Base-by-base conservation (phyloP, 1,284 basidiomycete species). In the Cutaneotrichosporon arboriforme region DNA sequence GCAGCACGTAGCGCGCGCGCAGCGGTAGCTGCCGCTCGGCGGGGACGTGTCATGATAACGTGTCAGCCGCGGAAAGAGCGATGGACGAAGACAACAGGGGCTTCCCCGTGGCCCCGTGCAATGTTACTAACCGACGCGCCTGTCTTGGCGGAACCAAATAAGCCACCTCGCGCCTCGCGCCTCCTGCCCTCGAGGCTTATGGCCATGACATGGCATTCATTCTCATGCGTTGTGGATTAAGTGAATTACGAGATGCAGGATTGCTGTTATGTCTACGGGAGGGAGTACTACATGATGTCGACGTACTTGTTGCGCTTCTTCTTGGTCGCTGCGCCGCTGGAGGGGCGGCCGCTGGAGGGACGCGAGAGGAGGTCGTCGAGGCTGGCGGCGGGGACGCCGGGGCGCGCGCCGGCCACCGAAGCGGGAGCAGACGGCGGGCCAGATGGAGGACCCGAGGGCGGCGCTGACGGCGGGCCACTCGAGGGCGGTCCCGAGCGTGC, bases 281-380 rank as follows among this genome's bases (percentile, higher is more conserved):
- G 10, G 7, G 26, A 31, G 7, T 31, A 31, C 51, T 72, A 66
- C 49, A 74, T 66, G 17, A 76, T 68, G 54, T 73, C 73, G 14
- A 93, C 89, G 68, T 93, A 93, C 59, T 87, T 83, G 72, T 79
- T 88, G 60, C 83, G 84, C 59, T 86, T 84, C 76, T 88, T 90
- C 60, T 86, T 84, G 74, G 87, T 90, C 14, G 64, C 60, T 2
- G 69, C 70, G 2, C 65, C 67, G 4, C 65, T 62, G 12, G 52
- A 59, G 7, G 70, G 73, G 18, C 72, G 60, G 47, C 69, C 72
- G 7, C 60, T 60, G 3, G 74, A 63, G 10, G 72, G 72, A 20
- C 72, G 59, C 17, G 67, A 66, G 26, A 77, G 58, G 18, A 75
- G 58, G 58, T 76, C 75, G 43, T 70, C 74, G 8, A 74, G 60